Conservation (phyloP, 1,139 yeast genomes). For the Zhuliangozyma parablackwelliae region DNA sequence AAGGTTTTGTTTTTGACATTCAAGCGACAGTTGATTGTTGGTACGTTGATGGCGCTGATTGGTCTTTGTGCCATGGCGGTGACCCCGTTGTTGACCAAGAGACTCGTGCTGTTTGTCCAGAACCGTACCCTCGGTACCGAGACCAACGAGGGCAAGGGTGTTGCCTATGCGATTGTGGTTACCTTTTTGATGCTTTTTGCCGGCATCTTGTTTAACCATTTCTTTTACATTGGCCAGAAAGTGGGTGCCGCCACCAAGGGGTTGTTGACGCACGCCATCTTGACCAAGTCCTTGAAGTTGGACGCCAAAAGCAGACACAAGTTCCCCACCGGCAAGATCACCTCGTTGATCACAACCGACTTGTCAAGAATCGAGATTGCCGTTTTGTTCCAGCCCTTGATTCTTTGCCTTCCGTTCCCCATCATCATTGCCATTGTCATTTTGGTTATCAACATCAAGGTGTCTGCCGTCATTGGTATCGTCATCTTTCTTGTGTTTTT, state of each 20-base stretch:
- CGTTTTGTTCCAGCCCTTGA: conserved; percentile 62
- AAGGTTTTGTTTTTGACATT: conserved; percentile 26
- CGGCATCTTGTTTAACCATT: conserved; percentile 58
- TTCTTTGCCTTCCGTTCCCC: conserved; percentile 60
- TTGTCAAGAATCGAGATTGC: conserved; percentile 78
- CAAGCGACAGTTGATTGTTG: conserved; percentile 19
- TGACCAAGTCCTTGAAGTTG: conserved; percentile 28
- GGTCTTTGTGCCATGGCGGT: conserved; percentile 15
- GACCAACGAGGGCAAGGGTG: conserved; percentile 23
- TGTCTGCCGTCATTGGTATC: conserved; percentile 63
- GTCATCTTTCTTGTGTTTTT: conserved; percentile 32
- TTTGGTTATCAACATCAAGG: conserved; percentile 68
- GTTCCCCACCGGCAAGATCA: conserved; percentile 29
- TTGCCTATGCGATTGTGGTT: conserved; percentile 36
- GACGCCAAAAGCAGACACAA: conserved; percentile 24
- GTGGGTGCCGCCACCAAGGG: conserved; percentile 36
- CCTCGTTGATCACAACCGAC: conserved; percentile 69
- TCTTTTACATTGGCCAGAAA: conserved; percentile 54
- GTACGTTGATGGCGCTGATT: conserved; percentile 17
- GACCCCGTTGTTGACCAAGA: conserved; percentile 26
- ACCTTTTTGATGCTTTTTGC: conserved; percentile 20
- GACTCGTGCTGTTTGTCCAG: conserved; percentile 27
- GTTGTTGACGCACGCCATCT: conserved; percentile 29
- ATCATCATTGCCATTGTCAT: conserved; percentile 57
- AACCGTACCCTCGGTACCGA: conserved; percentile 18